These are phyloP conservation scores for Populus tremula DNA, from an alignment of 345 rosid species.

Conservation along the genomic window DNA sequence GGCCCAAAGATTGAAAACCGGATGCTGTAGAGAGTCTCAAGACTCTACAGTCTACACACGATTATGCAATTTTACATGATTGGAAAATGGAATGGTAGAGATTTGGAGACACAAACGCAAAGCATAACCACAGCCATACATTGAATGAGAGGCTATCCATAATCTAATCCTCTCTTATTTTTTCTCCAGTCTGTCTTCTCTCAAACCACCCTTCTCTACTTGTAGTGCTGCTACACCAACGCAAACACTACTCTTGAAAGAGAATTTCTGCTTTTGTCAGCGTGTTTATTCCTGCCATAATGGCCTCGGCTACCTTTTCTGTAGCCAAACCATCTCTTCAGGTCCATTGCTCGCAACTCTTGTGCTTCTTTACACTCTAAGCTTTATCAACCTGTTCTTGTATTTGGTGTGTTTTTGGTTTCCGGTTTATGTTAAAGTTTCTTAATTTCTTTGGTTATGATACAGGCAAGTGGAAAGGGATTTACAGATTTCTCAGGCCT, in stretches of 20 bases:
- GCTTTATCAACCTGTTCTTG: background rate
- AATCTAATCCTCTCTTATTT: slow-evolving; percentile 67
- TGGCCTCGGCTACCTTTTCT: slow-evolving; percentile 92
- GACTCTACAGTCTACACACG: background rate
- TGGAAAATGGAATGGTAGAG: slow-evolving; percentile 6
- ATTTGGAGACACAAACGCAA: slow-evolving; percentile 22
- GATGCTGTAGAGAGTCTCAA: background rate
- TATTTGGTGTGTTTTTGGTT: slow-evolving; percentile 2
- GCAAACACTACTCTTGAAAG: background rate
- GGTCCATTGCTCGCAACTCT: slow-evolving; percentile 34
- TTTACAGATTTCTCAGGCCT: slow-evolving; percentile 79
- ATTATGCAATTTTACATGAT: background rate
- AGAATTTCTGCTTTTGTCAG: background rate
- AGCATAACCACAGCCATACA: slow-evolving; percentile 47
- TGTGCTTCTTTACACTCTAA: background rate
- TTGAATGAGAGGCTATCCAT: slow-evolving; percentile 69
- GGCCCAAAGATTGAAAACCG: slow-evolving; percentile 1
- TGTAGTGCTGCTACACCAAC: background rate
- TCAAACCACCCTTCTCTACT: slow-evolving; percentile 14
- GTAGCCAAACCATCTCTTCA: slow-evolving; percentile 85
- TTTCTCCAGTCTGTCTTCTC: slow-evolving; percentile 4
- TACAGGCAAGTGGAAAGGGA: slow-evolving; percentile 54
- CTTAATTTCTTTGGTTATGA: background rate
- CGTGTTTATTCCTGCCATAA: slow-evolving; percentile 14
- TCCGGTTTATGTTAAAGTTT: background rate